A percentile compares a stretch with the other conserved stretches of the same genome.
These are phyloP conservation scores for Prunella vulgaris DNA, from an alignment of 257 asterid species.

Conservation along the genomic window DNA sequence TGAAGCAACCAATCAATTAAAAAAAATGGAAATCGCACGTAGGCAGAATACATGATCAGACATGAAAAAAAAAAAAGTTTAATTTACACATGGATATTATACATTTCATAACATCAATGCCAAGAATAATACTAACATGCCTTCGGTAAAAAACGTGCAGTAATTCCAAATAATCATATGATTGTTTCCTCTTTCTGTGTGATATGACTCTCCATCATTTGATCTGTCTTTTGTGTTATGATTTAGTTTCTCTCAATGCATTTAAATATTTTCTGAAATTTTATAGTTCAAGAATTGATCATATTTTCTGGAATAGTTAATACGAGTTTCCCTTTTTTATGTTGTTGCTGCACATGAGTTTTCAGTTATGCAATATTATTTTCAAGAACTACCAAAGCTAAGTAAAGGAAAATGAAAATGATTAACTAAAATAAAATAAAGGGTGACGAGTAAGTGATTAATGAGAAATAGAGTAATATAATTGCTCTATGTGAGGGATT, in stretches of 20 bases:
- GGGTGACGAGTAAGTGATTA: background rate
- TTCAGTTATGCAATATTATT: background rate
- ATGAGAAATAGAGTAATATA: background rate
- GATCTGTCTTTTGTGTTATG: background rate
- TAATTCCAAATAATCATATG: too few relatives aligned
- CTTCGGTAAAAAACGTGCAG: too few relatives aligned
- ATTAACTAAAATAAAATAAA: background rate
- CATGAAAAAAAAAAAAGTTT: too few relatives aligned
- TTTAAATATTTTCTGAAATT: too few relatives aligned
- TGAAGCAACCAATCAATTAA: too few relatives aligned
- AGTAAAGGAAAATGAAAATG: background rate
- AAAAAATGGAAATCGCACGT: too few relatives aligned
- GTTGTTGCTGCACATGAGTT: background rate
- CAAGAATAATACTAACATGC: too few relatives aligned
- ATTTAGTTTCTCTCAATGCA: background rate
- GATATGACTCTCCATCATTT: background rate
- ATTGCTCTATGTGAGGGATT: too few relatives aligned
- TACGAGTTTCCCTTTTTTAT: conserved; percentile 4
- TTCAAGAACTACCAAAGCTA: background rate
- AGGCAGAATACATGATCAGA: too few relatives aligned
- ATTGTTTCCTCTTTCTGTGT: background rate
- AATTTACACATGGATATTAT: too few relatives aligned
- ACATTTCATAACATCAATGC: too few relatives aligned
- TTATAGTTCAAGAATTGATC: background rate
- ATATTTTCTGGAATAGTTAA: background rate